Base-by-base conservation (phyloP, 1,139 yeast species). In the Fermentozyma sake region DNA sequence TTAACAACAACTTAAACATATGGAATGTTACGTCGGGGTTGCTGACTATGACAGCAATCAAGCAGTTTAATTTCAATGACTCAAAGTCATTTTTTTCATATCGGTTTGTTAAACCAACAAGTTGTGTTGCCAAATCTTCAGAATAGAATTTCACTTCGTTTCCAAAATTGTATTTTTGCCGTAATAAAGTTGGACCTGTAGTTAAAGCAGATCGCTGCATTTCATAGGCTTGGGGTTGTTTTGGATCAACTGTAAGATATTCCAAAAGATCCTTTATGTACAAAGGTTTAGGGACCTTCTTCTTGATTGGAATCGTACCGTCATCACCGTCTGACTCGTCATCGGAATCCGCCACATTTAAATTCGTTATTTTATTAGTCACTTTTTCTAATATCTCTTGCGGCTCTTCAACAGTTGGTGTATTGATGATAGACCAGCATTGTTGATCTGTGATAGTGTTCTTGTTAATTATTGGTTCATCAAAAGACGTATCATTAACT, bases 211-310 rank as follows among this genome's bases (percentile, higher is more conserved):
- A 34, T 21, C 55, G 48, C 18, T 61, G 64, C 56, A 72, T 77
- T 18, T 74, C 79, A 39, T 61, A 71, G 0, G 79, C 72, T 27
- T 58, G 52, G 2, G 58, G 53, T 24, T 61, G 63, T 15, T 62
- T 62, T 1, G 58, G 39, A 29, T 76, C 79, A 0, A 59, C 45
- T 7, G 49, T 46, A 10, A 82, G 48, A 38, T 79, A 81, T 7
- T 56, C 55, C n/a, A 79, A 38, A n/a, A 81, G 52, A 28, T 78
- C 84, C 34, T 74, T 72, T 16, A 82, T 58, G 42, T 79, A 82
- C 2, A 79, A 62, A 0, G 89, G 89, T 4, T 64, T 55, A 0
- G 64, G 44, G 0, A 74, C 55, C n/a, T 47, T 54, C 6, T 53
- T 47, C 12, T 50, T 56, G 22, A 52, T 52, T n/a, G 56, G 59